phyloP scores from a whole-genome alignment of 192 early-diverging fungal genomes.

The Coemansia sp. region DNA sequence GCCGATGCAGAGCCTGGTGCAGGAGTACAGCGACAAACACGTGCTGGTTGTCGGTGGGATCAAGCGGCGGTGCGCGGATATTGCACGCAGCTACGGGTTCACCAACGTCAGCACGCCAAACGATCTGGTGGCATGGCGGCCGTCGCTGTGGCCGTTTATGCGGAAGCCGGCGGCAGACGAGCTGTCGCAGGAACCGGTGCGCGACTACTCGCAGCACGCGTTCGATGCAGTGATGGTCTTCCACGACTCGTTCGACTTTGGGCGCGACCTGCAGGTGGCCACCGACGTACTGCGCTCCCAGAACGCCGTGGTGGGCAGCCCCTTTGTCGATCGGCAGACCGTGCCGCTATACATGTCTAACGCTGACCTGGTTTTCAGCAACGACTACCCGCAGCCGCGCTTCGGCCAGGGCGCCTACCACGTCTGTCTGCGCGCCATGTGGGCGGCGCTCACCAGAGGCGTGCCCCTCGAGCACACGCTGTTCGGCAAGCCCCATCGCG shows the following conservation, averaged over 20 bases:
- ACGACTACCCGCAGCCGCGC: slow-evolving; percentile 72
- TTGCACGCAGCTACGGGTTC: slow-evolving; percentile 71
- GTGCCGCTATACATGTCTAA: slow-evolving; percentile 81
- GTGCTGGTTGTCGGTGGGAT: slow-evolving; percentile 75
- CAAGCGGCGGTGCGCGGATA: slow-evolving; percentile 55
- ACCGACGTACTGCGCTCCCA: slow-evolving; percentile 66
- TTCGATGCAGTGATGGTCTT: slow-evolving; percentile 76
- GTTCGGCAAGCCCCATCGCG: slow-evolving; percentile 77
- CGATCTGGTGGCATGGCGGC: slow-evolving; percentile 64
- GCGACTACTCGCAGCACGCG: slow-evolving; percentile 44
- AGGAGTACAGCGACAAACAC: slow-evolving; percentile 57
- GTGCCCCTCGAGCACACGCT: slow-evolving; percentile 57
- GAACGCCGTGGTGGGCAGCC: slow-evolving; percentile 58
- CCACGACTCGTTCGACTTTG: slow-evolving; percentile 87
- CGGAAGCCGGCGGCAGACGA: slow-evolving; percentile 3
- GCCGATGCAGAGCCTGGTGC: slow-evolving; percentile 70
- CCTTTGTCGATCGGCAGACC: slow-evolving; percentile 48
- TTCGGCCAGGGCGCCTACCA: slow-evolving; percentile 85
- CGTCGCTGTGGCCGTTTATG: slow-evolving; percentile 66
- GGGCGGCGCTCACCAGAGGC: slow-evolving; percentile 45
- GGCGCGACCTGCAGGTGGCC: slow-evolving; percentile 77
- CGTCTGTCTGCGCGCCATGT: slow-evolving; percentile 65
- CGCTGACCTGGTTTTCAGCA: slow-evolving; percentile 74
- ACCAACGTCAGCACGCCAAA: slow-evolving; percentile 59
- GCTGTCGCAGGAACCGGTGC: slow-evolving; percentile 3